Percentiles rank a stretch among this genome's conserved stretches.
phyloP scores from a whole-genome alignment of 1,284 basidiomycete species.

The Puccinia coronata region DNA sequence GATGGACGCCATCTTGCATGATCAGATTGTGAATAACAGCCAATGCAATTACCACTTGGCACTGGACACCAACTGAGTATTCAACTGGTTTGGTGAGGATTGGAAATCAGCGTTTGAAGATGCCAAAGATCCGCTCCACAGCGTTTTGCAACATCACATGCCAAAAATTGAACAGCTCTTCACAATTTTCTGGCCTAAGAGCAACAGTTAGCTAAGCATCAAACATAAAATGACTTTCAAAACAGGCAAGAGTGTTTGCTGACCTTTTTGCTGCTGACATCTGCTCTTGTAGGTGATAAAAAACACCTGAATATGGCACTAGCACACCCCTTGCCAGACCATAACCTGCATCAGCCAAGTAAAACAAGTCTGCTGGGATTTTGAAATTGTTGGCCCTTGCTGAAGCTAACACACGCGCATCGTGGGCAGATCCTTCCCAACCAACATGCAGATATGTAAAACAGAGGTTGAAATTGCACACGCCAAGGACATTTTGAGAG shows the following conservation, averaged over 20 bases:
- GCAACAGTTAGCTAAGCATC: background rate
- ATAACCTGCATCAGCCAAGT: constrained; percentile 9
- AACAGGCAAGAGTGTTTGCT: too few relatives aligned
- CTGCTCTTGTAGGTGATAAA: constrained; percentile 61
- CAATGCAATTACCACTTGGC: background rate
- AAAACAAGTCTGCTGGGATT: constrained; percentile 47
- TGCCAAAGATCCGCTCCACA: background rate
- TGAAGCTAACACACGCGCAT: constrained; percentile 55
- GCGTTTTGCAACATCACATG: background rate
- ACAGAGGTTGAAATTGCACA: constrained; percentile 55
- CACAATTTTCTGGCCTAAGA: background rate
- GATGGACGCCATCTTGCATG: background rate
- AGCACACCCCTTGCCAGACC: constrained; percentile 43
- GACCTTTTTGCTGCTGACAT: background rate
- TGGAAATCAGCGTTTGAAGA: background rate
- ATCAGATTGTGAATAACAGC: background rate
- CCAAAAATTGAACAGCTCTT: background rate
- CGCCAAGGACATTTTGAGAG: constrained; percentile 58
- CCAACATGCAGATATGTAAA: constrained; percentile 58
- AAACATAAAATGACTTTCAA: too few relatives aligned
- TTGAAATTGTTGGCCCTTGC: constrained; percentile 56
- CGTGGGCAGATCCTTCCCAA: constrained; percentile 54
- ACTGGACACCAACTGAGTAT: background rate
- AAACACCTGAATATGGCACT: constrained; percentile 58
- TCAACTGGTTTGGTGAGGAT: background rate